phyloP scores from a whole-genome alignment of 2,329 filamentous ascomycete species.

The Fusarium ramigenum region DNA sequence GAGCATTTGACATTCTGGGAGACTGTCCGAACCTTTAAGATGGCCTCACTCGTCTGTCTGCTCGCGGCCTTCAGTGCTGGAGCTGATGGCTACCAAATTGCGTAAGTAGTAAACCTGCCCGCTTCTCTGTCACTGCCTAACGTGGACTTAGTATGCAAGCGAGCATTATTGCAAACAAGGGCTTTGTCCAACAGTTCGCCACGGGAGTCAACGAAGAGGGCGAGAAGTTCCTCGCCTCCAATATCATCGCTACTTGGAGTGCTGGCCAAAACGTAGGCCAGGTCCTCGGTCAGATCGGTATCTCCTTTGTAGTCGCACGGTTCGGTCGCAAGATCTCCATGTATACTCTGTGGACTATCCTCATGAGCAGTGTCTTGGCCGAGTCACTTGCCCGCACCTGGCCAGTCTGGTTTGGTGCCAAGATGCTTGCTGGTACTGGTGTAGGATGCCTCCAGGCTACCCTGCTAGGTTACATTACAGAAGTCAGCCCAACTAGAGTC shows the following conservation, averaged over 20 bases:
- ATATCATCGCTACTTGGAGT: slow-evolving; percentile 51
- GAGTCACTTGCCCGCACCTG: slow-evolving; percentile 50
- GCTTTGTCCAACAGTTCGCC: slow-evolving; percentile 20
- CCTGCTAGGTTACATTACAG: slow-evolving; percentile 53
- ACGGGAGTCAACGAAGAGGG: slow-evolving; percentile 30
- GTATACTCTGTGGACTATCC: slow-evolving; percentile 45
- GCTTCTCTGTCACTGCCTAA: background rate
- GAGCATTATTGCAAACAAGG: slow-evolving; percentile 27
- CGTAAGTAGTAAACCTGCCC: background rate
- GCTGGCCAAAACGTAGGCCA: slow-evolving; percentile 53
- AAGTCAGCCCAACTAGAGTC: slow-evolving; percentile 52
- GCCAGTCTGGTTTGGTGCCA: slow-evolving; percentile 53
- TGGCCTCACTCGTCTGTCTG: background rate
- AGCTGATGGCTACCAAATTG: background rate
- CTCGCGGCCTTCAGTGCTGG: background rate
- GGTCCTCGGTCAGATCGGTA: slow-evolving; percentile 49
- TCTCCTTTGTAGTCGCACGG: slow-evolving; percentile 40
- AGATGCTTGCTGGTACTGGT: slow-evolving; percentile 49
- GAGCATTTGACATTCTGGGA: background rate
- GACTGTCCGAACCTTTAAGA: background rate
- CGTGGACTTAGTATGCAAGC: slow-evolving; percentile 14
- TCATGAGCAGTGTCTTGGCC: slow-evolving; percentile 48
- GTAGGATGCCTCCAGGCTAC: slow-evolving; percentile 55
- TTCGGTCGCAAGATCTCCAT: slow-evolving; percentile 48
- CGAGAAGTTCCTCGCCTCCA: slow-evolving; percentile 45